Base-by-base conservation (phyloP, 495 filamentous ascomycete species). In the Penicillium fimorum region DNA sequence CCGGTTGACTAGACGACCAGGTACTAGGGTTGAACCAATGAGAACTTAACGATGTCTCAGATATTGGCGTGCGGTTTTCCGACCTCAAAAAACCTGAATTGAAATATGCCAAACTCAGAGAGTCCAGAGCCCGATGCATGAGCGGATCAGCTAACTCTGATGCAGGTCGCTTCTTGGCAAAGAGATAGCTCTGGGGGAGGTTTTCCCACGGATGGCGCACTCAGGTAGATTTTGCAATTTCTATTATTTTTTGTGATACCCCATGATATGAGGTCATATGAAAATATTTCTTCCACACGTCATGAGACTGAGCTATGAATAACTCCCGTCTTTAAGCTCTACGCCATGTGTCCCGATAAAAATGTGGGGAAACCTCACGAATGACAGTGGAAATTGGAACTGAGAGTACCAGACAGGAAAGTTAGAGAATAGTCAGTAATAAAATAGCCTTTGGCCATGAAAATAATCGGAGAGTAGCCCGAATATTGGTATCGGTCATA, bases 301-400 rank as follows among this genome's bases (percentile, higher is more conserved):
- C 59, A 61, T 45, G 22, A 50, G 29, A 57, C 27, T 25, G 10
- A 33, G 15, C 32, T 50, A 37, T 24, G 20, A 50, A 50, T 37
- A 50, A 30, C 18, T 27, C 25, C 25, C 3, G 25, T 27, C 25
- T 29, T 29, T 25, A 44, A 49, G 44, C 43, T 53, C 54, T 22
- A 32, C 38, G 37, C 32, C 18, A 27, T 55, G 47, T 56, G 30
- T 30, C 22, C 10, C 49, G 43, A 55, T 24, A 49, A 35, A 50
- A 57, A 13, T 61, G 63, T 62, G 63, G 66, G 63, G 63, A 66
- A 68, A 66, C 60, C 53, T 61, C 58, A 43, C 63, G 58, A 68
- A 66, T 68, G 37, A 57, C 12, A 65, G 41, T 37, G 41, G 37
- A 47, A 17, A 55, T 41, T 30, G 13, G 41, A 50, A 33, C 22